Base-by-base conservation (phyloP, 2,329 filamentous ascomycete species). In the Phialophora tarda region DNA sequence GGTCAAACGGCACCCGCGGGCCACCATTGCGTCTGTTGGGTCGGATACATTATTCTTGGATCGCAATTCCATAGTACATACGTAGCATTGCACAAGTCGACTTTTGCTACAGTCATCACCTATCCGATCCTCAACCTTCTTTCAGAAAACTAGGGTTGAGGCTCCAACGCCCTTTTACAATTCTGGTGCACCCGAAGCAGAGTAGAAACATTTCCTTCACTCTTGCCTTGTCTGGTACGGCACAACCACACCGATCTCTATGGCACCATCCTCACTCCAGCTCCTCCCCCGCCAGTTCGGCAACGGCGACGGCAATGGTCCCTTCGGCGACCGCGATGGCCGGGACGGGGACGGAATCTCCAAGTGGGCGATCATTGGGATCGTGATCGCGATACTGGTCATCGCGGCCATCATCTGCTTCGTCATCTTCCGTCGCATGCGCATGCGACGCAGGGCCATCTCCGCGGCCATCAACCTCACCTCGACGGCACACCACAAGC, bases 281-380 rank as follows among this genome's bases (percentile, higher is more conserved):
- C 63, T 62, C 23, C 32, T 68, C 24, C 53, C 53, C 30, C 63
- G 66, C 32, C 55, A 58, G 3, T 56, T 59, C 34, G 56, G 55
- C 44, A 54, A 44, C 10, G 26, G 21, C 28, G 38, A 53, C 38
- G 38, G 26, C 59, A 55, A 50, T 41, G 26, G 34, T 26, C 32
- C 32, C 11, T 8, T 14, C 21, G 47, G 55, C 38, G 23, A 41
- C 54, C 26, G 50, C 21, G 34, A 54, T 34, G 32, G 30, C 30
- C 21, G 26, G 4, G 14, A 26, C 8, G 11, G 21, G 11, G 14
- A 10, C 10, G 55, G 55, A 4, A 11, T 54, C 4, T 61, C 63
- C n/a, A 44, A 14, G 6, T 50, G 41, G 23, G 24, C 62, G 12
- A 68, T 55, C 30, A 30, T 54, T 2, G 63, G 53, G 21, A 60